Conservation (phyloP, 2,329 filamentous ascomycete genomes). For the Ceratocystis destructans region DNA sequence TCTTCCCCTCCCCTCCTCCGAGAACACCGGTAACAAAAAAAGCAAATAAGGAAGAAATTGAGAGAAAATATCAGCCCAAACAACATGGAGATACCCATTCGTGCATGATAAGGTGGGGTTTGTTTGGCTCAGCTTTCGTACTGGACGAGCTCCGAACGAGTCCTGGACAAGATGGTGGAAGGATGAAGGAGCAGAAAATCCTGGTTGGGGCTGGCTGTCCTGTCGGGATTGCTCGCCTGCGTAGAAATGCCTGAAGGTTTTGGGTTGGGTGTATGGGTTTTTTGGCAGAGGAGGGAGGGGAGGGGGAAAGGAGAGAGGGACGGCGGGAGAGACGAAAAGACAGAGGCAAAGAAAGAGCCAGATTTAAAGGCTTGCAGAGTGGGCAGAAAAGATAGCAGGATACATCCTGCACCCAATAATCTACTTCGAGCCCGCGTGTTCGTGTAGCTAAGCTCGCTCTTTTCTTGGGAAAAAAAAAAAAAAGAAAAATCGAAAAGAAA, state of each 20-base stretch:
- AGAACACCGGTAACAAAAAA: neutral
- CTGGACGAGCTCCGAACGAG: too few species aligned
- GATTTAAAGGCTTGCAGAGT: too few species aligned
- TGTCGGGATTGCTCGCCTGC: neutral
- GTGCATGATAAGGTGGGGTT: conserved; percentile 5
- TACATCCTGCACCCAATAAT: too few species aligned
- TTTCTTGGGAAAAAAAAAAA: too few species aligned
- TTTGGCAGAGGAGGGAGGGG: neutral
- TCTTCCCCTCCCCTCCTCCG: neutral
- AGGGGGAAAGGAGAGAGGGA: neutral
- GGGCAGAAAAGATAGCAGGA: too few species aligned
- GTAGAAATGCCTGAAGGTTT: neutral
- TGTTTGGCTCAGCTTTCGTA: neutral
- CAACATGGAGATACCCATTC: neutral
- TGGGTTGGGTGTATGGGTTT: neutral
- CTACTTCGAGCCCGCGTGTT: too few species aligned
- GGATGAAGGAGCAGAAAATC: neutral
- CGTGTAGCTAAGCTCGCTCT: too few species aligned
- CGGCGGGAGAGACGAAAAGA: neutral
- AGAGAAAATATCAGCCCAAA: conserved; percentile 4
- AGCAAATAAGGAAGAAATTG: neutral
- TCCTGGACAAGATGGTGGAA: neutral
- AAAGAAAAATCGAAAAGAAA: too few species aligned
- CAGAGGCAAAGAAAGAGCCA: neutral
- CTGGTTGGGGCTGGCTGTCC: neutral